A percentile compares a stretch with the other conserved stretches of the same genome.
Evolutionary conservation across 768 basidiomycete species (phyloP).

Genomic region (Russula sp.): DNA sequence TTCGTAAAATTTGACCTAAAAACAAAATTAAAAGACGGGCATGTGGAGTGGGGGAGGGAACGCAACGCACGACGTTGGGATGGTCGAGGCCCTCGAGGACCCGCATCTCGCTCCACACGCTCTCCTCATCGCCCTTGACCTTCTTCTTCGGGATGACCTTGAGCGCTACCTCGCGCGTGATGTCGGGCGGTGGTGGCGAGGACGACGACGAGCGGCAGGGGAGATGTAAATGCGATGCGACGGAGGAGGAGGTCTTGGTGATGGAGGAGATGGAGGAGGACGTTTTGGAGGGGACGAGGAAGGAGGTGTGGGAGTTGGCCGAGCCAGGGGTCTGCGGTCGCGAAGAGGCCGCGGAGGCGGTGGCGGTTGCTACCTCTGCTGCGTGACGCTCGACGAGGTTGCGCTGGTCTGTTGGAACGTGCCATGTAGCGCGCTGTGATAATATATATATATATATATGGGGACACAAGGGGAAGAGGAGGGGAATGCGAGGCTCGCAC

Average conservation of each 20-base stretch:
- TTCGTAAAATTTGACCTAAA: constrained; percentile 91
- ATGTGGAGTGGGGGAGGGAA: too few species aligned
- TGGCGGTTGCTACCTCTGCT: not conserved
- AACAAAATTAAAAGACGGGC: too few species aligned
- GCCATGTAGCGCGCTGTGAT: constrained; percentile 65
- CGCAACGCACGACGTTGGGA: constrained; percentile 72
- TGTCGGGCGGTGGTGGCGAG: constrained; percentile 15
- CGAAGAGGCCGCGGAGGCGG: constrained; percentile 27
- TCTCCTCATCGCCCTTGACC: constrained; percentile 83
- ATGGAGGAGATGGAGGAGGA: not conserved
- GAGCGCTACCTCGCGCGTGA: constrained; percentile 69
- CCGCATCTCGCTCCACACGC: constrained; percentile 91
- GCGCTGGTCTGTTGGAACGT: constrained; percentile 57
- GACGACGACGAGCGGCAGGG: not conserved
- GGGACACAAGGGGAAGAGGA: not conserved
- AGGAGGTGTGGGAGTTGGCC: not conserved
- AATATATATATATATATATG: not conserved
- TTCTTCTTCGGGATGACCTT: constrained; percentile 96
- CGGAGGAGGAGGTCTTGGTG: constrained; percentile 1
- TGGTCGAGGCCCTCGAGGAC: constrained; percentile 86
- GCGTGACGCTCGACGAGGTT: constrained; percentile 54
- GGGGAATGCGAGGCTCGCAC: constrained; percentile 35
- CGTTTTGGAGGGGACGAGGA: not conserved
- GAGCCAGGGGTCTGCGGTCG: not conserved
- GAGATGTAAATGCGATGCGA: not conserved